Conservation (phyloP, 345 rosid genomes). For the Populus ilicifolia region DNA sequence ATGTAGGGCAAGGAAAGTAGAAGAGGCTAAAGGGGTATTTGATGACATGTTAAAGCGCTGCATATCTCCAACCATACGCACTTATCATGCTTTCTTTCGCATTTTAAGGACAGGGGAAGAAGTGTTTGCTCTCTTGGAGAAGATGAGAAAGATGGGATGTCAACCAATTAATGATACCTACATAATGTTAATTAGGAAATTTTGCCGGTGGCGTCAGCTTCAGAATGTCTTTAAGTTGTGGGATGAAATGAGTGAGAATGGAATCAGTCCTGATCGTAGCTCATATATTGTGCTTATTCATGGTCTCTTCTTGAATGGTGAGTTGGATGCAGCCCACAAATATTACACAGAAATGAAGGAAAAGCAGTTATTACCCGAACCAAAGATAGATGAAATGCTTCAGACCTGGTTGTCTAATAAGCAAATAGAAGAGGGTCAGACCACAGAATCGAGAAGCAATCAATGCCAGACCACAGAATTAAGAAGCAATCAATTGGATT, state of each 20-base stretch:
- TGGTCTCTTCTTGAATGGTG: constrained; percentile 81
- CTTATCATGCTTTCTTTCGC: constrained; percentile 77
- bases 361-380: constrained; percentile 60
- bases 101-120: constrained; percentile 57
- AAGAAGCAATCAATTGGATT: constrained; percentile 22
- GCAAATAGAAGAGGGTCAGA: constrained; percentile 38
- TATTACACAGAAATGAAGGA: constrained; percentile 78
- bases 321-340: constrained; percentile 65
- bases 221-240: constrained; percentile 62
- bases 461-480: constrained; percentile 24
- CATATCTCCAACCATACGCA: constrained; percentile 53
- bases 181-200: constrained; percentile 79
- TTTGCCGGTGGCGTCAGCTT: constrained; percentile 81
- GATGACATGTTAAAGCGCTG: constrained; percentile 63
- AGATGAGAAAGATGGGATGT: constrained; percentile 70
- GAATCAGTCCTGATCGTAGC: constrained; percentile 70
- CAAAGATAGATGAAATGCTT: constrained; percentile 63
- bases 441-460: constrained; percentile 22
- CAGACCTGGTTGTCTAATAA: constrained; percentile 62
- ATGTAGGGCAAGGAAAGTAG: constrained; percentile 53
- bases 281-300: constrained; percentile 80
- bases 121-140: constrained; percentile 65
- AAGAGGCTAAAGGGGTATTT: constrained; percentile 58
- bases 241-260: constrained; percentile 67
- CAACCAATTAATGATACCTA: constrained; percentile 68